Evolutionary conservation across 2,329 filamentous ascomycete species (phyloP).

Genomic region (Cercospora zeae-maydis): DNA sequence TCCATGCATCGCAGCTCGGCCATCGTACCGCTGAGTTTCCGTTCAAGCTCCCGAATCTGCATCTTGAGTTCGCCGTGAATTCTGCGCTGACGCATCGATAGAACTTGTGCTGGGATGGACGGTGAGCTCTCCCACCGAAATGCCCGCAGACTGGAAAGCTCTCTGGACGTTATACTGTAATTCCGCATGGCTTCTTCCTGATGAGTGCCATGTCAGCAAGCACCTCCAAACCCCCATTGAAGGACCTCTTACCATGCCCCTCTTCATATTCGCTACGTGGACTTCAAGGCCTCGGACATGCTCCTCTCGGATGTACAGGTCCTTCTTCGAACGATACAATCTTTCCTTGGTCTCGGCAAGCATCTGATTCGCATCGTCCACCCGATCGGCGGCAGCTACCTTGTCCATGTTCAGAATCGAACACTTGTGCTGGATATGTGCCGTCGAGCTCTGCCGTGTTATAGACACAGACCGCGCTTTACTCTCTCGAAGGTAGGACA

Average conservation of each 20-base stretch:
- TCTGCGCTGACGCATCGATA: conserved; percentile 11
- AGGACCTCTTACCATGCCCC: conserved; percentile 6
- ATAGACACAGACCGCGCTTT: not conserved
- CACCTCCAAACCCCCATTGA: not conserved
- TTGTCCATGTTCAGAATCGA: conserved; percentile 1
- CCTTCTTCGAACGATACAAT: conserved; percentile 4
- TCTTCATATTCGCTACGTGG: conserved; percentile 7
- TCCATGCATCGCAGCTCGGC: conserved; percentile 3
- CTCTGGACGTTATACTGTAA: conserved; percentile 5
- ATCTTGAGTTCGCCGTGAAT: conserved; percentile 9
- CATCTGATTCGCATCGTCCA: conserved; percentile 5
- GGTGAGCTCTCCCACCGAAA: not conserved
- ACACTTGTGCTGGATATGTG: conserved; percentile 3
- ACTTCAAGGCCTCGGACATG: not conserved
- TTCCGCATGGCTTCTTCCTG: conserved; percentile 7
- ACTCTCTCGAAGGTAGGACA: not conserved
- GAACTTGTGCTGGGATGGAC: conserved; percentile 1
- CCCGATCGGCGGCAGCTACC: not conserved
- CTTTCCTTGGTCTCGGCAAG: conserved; percentile 8
- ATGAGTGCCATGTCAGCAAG: not conserved
- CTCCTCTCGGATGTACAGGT: conserved; percentile 7
- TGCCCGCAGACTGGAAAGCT: conserved; percentile 6
- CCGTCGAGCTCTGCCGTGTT: not conserved
- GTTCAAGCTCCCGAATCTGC: conserved; percentile 7
- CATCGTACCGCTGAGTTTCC: conserved; percentile 2